A percentile compares a stretch with the other conserved stretches of the same genome.
Conservation (phyloP, 768 basidiomycete genomes). For the Boletus barrowsii region DNA sequence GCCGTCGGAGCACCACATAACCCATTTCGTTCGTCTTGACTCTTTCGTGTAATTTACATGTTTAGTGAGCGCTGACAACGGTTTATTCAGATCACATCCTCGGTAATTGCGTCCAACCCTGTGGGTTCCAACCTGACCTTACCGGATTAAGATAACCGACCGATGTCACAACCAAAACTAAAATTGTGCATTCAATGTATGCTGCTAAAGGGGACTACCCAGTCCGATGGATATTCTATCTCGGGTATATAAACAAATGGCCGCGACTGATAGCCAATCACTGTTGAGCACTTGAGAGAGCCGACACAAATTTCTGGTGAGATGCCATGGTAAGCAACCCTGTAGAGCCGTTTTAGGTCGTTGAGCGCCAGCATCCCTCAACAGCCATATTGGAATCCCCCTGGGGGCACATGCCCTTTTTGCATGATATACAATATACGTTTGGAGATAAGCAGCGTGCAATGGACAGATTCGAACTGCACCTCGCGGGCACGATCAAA, state of each 20-base stretch:
- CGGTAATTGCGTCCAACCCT: constrained; percentile 6
- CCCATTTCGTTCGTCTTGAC: constrained; percentile 7
- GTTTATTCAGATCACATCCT: constrained; percentile 12
- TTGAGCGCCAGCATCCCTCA: constrained; percentile 4
- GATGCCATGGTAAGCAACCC: constrained; percentile 9
- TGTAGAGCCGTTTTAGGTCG: constrained; percentile 1
- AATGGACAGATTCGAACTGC: constrained; percentile 19
- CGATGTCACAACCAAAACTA: constrained; percentile 22
- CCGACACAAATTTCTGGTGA: constrained; percentile 7
- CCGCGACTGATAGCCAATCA: neutral
- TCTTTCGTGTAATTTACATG: constrained; percentile 8
- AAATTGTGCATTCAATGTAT: constrained; percentile 17
- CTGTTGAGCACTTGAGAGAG: neutral
- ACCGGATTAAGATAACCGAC: constrained; percentile 7
- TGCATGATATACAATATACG: neutral
- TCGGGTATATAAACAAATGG: neutral
- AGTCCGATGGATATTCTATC: neutral
- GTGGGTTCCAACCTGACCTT: neutral
- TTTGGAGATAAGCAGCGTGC: constrained; percentile 19
- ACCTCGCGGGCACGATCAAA: constrained; percentile 14
- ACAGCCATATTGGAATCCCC: neutral
- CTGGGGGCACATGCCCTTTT: constrained; percentile 4
- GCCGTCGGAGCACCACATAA: neutral
- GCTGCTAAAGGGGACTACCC: neutral
- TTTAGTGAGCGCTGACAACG: neutral